phyloP scores from a whole-genome alignment of 2,329 filamentous ascomycete species.

The Colletotrichum spinosum region DNA sequence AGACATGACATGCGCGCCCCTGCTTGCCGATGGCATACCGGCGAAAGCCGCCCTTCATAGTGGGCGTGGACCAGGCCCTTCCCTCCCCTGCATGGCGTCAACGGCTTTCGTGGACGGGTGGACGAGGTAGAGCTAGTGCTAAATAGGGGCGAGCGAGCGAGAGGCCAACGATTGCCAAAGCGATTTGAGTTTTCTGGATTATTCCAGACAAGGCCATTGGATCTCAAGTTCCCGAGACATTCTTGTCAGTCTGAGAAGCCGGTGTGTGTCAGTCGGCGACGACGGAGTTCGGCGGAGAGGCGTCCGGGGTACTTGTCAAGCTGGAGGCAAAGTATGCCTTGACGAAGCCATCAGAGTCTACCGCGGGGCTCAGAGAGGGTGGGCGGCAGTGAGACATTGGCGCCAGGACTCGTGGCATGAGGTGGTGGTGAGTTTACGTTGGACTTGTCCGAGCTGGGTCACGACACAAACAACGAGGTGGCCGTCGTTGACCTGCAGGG shows the following conservation, averaged over 20 bases:
- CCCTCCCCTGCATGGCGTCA: slow-evolving; percentile 13
- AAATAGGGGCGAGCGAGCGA: slow-evolving; percentile 20
- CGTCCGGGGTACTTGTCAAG: not conserved
- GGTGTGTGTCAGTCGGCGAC: not conserved
- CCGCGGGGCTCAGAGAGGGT: not conserved
- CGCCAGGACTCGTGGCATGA: slow-evolving; percentile 27
- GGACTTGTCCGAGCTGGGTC: not conserved
- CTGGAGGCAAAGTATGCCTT: not conserved
- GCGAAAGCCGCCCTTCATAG: not conserved
- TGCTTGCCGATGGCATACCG: not conserved
- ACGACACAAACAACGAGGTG: slow-evolving; percentile 13
- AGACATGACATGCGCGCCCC: slow-evolving; percentile 6
- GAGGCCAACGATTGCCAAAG: not conserved
- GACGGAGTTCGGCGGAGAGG: not conserved
- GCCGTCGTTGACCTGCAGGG: too few relatives aligned
- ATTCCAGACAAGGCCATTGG: slow-evolving; percentile 20
- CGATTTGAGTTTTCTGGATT: slow-evolving; percentile 5
- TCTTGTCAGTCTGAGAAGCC: not conserved
- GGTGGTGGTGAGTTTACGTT: slow-evolving; percentile 4
- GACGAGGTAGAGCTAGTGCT: slow-evolving; percentile 22
- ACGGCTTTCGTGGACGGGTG: slow-evolving; percentile 3
- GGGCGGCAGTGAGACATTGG: slow-evolving; percentile 13
- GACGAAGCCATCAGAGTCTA: not conserved
- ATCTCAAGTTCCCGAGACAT: slow-evolving; percentile 25
- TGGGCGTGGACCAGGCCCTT: not conserved